Evolutionary conservation across 2,329 filamentous ascomycete genomes (phyloP).

Genomic region (Microthyrium microscopicum): DNA sequence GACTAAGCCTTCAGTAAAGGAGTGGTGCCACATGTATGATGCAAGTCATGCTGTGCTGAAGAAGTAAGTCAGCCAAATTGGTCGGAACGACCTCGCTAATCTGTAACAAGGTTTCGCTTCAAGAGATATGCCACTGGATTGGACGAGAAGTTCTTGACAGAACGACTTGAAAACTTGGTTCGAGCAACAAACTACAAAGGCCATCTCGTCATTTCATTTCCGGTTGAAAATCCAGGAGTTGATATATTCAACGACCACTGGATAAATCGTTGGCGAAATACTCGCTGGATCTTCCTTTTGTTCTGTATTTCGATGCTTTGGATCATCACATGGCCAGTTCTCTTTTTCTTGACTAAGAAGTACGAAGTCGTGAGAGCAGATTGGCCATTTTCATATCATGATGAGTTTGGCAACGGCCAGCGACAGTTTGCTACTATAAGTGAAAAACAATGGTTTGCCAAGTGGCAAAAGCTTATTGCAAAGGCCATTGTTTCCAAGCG

Average conservation of each 20-base stretch:
- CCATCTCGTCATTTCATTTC: slow-evolving; percentile 40
- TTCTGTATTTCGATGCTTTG: slow-evolving; percentile 53
- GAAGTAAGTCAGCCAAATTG: slow-evolving; percentile 11
- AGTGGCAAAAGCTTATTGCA: slow-evolving; percentile 45
- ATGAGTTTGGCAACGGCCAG: slow-evolving; percentile 15
- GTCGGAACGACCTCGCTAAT: neutral
- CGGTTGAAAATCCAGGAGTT: slow-evolving; percentile 37
- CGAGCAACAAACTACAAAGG: slow-evolving; percentile 52
- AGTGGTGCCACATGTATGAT: slow-evolving; percentile 56
- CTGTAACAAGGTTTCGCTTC: slow-evolving; percentile 21
- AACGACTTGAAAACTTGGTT: slow-evolving; percentile 39
- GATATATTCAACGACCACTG: slow-evolving; percentile 47
- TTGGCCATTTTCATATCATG: slow-evolving; percentile 38
- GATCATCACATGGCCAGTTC: slow-evolving; percentile 53
- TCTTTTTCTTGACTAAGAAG: slow-evolving; percentile 49
- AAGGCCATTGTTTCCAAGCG: slow-evolving; percentile 42
- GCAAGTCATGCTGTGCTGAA: slow-evolving; percentile 41
- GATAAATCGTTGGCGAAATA: slow-evolving; percentile 49
- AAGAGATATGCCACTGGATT: slow-evolving; percentile 38
- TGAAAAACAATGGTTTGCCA: slow-evolving; percentile 42
- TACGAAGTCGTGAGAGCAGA: slow-evolving; percentile 47
- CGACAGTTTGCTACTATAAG: slow-evolving; percentile 33
- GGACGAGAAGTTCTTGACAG: slow-evolving; percentile 36
- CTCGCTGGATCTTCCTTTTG: slow-evolving; percentile 44
- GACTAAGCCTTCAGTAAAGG: slow-evolving; percentile 25